These are phyloP conservation scores for Rhodamnia rubescens DNA, from an alignment of 345 rosid genomes.

Conservation along the genomic window DNA sequence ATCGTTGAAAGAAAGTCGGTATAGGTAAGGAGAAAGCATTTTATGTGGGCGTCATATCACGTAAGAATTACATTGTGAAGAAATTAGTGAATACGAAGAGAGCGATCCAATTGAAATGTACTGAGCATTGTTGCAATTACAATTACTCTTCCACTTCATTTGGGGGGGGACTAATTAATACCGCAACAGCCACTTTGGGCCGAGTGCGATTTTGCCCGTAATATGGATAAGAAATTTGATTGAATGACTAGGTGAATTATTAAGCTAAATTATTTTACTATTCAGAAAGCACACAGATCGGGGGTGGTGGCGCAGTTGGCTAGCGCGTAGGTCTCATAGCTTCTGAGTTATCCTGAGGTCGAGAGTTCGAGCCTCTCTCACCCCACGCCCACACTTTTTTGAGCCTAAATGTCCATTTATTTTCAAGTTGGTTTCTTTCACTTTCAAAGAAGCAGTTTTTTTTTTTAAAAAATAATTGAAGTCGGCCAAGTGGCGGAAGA, in stretches of 20 bases:
- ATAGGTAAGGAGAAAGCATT: not conserved
- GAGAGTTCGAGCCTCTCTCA: slow-evolving; percentile 95
- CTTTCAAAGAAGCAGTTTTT: too few relatives aligned
- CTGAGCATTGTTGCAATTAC: too few relatives aligned
- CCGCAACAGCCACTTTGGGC: not conserved
- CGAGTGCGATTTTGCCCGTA: not conserved
- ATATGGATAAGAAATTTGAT: too few relatives aligned
- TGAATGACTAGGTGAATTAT: too few relatives aligned
- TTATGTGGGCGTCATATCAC: not conserved
- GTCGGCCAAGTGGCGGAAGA: too few relatives aligned
- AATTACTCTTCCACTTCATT: not conserved
- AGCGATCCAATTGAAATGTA: not conserved
- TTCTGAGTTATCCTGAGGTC: slow-evolving; percentile 81
- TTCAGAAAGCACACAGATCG: too few relatives aligned
- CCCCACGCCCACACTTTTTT: slow-evolving; percentile 20
- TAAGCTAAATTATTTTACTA: too few relatives aligned
- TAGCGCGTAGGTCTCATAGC: slow-evolving; percentile 98
- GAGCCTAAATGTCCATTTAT: too few relatives aligned
- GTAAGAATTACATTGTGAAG: rapidly evolving
- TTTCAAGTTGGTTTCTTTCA: not conserved
- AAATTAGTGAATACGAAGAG: not conserved
- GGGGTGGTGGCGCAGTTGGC: slow-evolving; percentile 97
- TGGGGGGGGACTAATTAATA: not conserved
- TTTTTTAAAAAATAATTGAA: too few relatives aligned
- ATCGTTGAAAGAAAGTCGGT: not conserved